A percentile compares a stretch with the other conserved stretches of the same genome.
phyloP scores from a whole-genome alignment of 306 rosid genomes.

The Delonix regia region DNA sequence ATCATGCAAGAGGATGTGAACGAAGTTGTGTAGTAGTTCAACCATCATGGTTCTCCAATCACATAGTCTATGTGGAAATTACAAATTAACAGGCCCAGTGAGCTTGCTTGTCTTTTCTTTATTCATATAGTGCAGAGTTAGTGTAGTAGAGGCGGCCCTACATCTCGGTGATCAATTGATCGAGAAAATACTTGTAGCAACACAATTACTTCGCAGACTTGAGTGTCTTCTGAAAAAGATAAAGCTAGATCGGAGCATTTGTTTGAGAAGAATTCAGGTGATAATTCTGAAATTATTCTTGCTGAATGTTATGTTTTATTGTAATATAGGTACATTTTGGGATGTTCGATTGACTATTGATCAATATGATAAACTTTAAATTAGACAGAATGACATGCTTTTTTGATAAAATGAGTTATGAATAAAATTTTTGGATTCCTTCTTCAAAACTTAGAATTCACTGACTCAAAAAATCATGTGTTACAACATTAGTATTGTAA shows the following conservation, averaged over 20 bases:
- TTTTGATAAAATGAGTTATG: slow-evolving; percentile 33
- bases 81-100: slow-evolving; percentile 42
- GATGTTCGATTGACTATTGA: slow-evolving; percentile 38
- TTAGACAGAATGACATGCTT: slow-evolving; percentile 31
- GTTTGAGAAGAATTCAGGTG: slow-evolving; percentile 50
- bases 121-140: slow-evolving; percentile 45
- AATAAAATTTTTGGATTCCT: slow-evolving; percentile 28
- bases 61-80: slow-evolving; percentile 40
- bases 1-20: slow-evolving; percentile 28
- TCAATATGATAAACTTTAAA: slow-evolving; percentile 37
- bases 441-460: background rate
- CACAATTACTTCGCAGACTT: slow-evolving; percentile 24
- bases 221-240: slow-evolving; percentile 27
- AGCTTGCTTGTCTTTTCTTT: slow-evolving; percentile 46
- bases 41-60: slow-evolving; percentile 47
- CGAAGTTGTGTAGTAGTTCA: slow-evolving; percentile 33
- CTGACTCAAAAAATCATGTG: background rate
- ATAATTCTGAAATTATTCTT: slow-evolving; percentile 41
- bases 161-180: slow-evolving; percentile 34
- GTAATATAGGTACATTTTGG: slow-evolving; percentile 34
- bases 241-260: slow-evolving; percentile 39
- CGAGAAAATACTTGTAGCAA: slow-evolving; percentile 36
- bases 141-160: slow-evolving; percentile 46
- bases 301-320: slow-evolving; percentile 38
- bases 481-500: background rate